Evolutionary conservation across 805 yeast genomes (phyloP).

Genomic region (Jamesozyma lodderae): DNA sequence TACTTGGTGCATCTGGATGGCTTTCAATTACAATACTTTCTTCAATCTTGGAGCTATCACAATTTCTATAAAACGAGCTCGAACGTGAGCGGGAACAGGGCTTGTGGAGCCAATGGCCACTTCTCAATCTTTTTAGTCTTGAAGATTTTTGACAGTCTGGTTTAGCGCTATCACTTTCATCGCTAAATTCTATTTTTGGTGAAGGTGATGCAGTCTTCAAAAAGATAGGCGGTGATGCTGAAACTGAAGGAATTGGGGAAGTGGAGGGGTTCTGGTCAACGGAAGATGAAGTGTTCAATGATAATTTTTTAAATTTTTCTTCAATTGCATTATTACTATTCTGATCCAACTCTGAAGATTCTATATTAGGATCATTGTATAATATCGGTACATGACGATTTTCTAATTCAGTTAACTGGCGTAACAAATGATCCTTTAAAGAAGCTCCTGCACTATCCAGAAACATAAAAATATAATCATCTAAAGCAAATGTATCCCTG

Average conservation of each 20-base stretch:
- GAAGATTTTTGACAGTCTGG: background rate
- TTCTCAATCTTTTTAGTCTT: constrained; percentile 4
- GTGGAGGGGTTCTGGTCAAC: background rate
- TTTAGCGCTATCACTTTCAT: background rate
- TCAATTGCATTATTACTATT: background rate
- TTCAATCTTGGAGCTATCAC: constrained; percentile 6
- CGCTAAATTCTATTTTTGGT: background rate
- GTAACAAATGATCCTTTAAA: constrained; percentile 35
- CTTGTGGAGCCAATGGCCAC: constrained; percentile 3
- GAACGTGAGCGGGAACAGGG: background rate
- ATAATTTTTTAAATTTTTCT: background rate
- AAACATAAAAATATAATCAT: constrained; percentile 62
- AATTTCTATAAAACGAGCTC: background rate
- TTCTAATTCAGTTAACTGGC: constrained; percentile 16
- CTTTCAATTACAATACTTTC: constrained; percentile 8
- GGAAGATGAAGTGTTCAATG: background rate
- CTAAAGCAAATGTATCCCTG: constrained; percentile 45
- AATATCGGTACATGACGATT: constrained; percentile 3
- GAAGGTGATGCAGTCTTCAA: too few relatives aligned
- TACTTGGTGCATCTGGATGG: background rate
- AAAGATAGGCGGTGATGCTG: too few relatives aligned
- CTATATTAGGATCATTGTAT: constrained; percentile 1
- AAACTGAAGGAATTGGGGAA: too few relatives aligned
- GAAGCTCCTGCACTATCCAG: constrained; percentile 39
- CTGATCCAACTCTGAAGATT: background rate